Percentiles rank a stretch among this genome's conserved stretches.
These are phyloP conservation scores for Allium sativum DNA, from an alignment of 106 monocot species.

Conservation along the genomic window DNA sequence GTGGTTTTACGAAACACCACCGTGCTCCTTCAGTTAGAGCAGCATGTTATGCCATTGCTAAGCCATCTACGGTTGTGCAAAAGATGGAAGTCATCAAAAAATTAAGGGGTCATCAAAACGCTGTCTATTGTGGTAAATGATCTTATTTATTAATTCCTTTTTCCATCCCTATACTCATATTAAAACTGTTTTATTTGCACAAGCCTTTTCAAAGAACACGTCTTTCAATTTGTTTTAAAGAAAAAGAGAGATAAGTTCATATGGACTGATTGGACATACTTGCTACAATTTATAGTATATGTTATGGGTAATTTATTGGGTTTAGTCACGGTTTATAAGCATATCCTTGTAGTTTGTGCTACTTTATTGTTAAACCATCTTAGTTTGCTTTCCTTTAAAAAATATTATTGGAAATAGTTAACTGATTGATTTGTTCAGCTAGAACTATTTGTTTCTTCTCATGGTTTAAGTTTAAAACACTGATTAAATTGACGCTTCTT, in stretches of 20 bases:
- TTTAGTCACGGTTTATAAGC: neutral
- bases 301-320: neutral
- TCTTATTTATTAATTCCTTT: neutral
- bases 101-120: slow-evolving; percentile 89
- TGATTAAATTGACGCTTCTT: neutral
- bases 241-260: too few relatives aligned
- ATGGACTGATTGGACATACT: too few relatives aligned
- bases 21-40: slow-evolving; percentile 86
- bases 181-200: neutral
- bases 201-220: neutral
- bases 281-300: neutral
- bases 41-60: slow-evolving; percentile 95
- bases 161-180: slow-evolving; percentile 1
- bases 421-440: neutral
- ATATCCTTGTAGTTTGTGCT: neutral
- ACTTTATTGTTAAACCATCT: neutral
- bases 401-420: neutral
- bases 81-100: slow-evolving; percentile 94
- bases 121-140: slow-evolving; percentile 88
- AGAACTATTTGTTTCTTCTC: neutral
- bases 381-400: neutral
- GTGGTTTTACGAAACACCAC: slow-evolving; percentile 85
- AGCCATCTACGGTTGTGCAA: slow-evolving; percentile 80
- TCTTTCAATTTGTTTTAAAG: neutral
- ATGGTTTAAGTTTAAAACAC: neutral